Base-by-base conservation (phyloP, 768 basidiomycete species). In the Suillus spraguei region DNA sequence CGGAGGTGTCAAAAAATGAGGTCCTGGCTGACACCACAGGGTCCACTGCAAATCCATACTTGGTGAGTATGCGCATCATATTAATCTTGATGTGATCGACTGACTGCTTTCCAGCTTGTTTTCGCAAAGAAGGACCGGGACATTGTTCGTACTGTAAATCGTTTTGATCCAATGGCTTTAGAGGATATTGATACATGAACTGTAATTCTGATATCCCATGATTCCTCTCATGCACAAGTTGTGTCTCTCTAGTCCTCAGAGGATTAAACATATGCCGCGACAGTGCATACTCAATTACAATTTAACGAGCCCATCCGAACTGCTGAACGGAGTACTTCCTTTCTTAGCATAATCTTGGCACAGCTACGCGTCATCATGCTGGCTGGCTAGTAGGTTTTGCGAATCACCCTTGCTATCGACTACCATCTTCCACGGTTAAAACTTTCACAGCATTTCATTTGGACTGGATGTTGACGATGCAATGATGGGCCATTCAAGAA, bases 21-120 rank as follows among this genome's bases (percentile, higher is more conserved):
- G 91, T 98, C 2, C 80, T 97, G 60, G 88, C 87, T 35, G 93
- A 97, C 78, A 92, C 94, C 41, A 94, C 92, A n/a, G 92, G 91
- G 24, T 89, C 86, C 20, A 94, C 87, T 41, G 93, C 91, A n/a
- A 95, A 95, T 70, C 93, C 93, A 33, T 95, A 95, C 78, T 79
- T 95, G 77, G 93, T 92, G 66, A 65, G 90, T 74, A 24, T 13
- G n/a, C 6, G 58, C 59, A 44, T n/a, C 10, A 58, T 17, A 20
- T 3, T 20, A 39, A 50, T 42, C 8, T 47, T 66, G 52, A 59
- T 16, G 24, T 67, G 41, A 61, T 20, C 17, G 38, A 28, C 9
- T 14, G 17, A 56, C 17, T 53, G 60, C 36, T 46, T 63, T 62
- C 64, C 17, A 95, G 93, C 84, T 95, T 64, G 93, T 95, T 20